Conservation (phyloP, 306 rosid species). For the Trifolium dubium region DNA sequence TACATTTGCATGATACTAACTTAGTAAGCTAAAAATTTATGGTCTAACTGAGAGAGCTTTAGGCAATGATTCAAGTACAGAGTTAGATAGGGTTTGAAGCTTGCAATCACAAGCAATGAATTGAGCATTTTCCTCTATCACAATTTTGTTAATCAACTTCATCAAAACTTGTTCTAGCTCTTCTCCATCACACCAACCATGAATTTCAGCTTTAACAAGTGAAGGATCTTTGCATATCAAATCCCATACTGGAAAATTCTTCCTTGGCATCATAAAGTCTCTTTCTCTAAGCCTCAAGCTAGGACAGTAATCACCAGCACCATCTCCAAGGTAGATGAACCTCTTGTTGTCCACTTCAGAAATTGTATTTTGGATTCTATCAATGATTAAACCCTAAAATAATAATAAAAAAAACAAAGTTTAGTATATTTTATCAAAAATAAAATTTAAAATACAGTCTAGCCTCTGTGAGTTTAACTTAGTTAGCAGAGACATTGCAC, state of each 20-base stretch:
- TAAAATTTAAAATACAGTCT: too few species aligned
- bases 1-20: neutral
- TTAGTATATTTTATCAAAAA: neutral
- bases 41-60: slow-evolving; percentile 53
- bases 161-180: slow-evolving; percentile 47
- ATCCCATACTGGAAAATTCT: slow-evolving; percentile 65
- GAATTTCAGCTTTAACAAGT: slow-evolving; percentile 60
- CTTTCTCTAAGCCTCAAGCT: slow-evolving; percentile 55
- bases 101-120: slow-evolving; percentile 61
- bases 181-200: slow-evolving; percentile 63
- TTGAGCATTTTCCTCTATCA: slow-evolving; percentile 35
- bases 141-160: slow-evolving; percentile 45
- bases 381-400: slow-evolving; percentile 54
- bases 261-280: slow-evolving; percentile 72
- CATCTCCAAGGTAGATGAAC: slow-evolving; percentile 69
- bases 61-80: slow-evolving; percentile 48
- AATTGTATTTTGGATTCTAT: slow-evolving; percentile 51
- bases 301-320: slow-evolving; percentile 69
- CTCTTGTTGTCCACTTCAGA: slow-evolving; percentile 43
- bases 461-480: too few species aligned
- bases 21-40: slow-evolving; percentile 11
- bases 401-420: neutral
- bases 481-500: too few species aligned
- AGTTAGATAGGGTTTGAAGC: slow-evolving; percentile 40
- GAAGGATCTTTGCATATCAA: slow-evolving; percentile 56